phyloP scores from a whole-genome alignment of 768 basidiomycete species.

The Hericium rajendrae region DNA sequence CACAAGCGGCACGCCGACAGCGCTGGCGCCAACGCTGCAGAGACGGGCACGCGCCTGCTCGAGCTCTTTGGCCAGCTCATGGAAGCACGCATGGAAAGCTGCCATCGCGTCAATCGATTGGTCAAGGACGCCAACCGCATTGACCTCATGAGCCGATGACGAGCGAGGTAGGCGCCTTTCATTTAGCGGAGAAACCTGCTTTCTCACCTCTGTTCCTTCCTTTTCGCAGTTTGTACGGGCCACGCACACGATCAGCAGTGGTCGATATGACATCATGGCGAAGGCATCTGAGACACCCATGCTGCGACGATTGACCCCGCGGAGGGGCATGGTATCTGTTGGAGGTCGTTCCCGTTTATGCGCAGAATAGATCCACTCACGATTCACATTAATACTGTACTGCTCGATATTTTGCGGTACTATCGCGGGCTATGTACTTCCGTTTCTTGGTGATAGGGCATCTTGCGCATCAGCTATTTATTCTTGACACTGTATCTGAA shows the following conservation, averaged over 20 bases:
- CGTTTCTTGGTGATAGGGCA: too few species aligned
- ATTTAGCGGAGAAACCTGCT: background rate
- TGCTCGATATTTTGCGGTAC: too few species aligned
- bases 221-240: background rate
- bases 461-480: too few species aligned
- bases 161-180: background rate
- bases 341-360: background rate
- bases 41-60: conserved; percentile 43
- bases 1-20: conserved; percentile 11
- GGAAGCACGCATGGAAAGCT: conserved; percentile 69
- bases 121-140: conserved; percentile 36
- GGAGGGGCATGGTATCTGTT: background rate
- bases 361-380: too few species aligned
- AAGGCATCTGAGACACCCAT: background rate
- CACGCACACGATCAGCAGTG: background rate
- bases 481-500: too few species aligned
- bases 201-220: background rate
- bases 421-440: too few species aligned
- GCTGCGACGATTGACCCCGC: background rate
- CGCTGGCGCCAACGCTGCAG: conserved; percentile 17
- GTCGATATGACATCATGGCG: background rate
- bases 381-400: too few species aligned
- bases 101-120: conserved; percentile 52
- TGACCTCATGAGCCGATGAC: conserved; percentile 15
- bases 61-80: conserved; percentile 65